Evolutionary conservation across 805 yeast species (phyloP).

Genomic region (Zygosaccharomyces gambellarensis): DNA sequence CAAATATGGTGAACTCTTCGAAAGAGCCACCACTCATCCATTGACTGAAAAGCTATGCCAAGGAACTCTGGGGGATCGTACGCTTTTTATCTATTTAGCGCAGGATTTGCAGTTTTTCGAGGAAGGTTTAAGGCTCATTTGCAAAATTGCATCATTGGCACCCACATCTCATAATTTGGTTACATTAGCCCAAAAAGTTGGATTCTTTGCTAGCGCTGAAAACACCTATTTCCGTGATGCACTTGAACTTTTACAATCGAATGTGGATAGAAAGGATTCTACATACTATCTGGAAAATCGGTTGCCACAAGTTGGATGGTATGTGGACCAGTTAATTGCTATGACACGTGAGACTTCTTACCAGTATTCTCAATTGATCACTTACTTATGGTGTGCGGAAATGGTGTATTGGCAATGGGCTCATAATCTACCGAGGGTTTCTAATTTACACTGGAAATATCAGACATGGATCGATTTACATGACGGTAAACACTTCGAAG

Average conservation of each 20-base stretch:
- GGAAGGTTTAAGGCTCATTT: slow-evolving; percentile 40
- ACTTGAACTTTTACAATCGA: slow-evolving; percentile 23
- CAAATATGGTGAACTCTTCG: slow-evolving; percentile 25
- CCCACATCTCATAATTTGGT: slow-evolving; percentile 39
- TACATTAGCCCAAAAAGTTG: slow-evolving; percentile 45
- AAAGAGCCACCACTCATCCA: slow-evolving; percentile 36
- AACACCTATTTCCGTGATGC: slow-evolving; percentile 43
- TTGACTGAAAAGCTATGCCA: slow-evolving; percentile 43
- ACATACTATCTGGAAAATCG: slow-evolving; percentile 12
- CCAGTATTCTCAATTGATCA: slow-evolving; percentile 40
- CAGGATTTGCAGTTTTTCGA: slow-evolving; percentile 49
- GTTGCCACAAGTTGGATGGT: slow-evolving; percentile 36
- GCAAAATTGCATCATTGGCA: slow-evolving; percentile 42
- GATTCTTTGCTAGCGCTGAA: slow-evolving; percentile 46
- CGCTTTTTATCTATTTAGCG: slow-evolving; percentile 41
- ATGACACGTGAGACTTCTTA: slow-evolving; percentile 28
- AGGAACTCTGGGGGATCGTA: slow-evolving; percentile 43
- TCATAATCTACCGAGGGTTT: slow-evolving; percentile 32
- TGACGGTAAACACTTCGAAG: slow-evolving; percentile 44
- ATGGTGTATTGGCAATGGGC: slow-evolving; percentile 52
- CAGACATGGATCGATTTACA: slow-evolving; percentile 51
- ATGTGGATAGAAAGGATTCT: slow-evolving; percentile 14
- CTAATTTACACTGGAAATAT: slow-evolving; percentile 40
- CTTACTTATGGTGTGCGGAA: slow-evolving; percentile 46
- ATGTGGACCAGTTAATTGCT: slow-evolving; percentile 35